These are phyloP conservation scores for Podaxis sp. DNA, from an alignment of 768 basidiomycete genomes.

Conservation along the genomic window DNA sequence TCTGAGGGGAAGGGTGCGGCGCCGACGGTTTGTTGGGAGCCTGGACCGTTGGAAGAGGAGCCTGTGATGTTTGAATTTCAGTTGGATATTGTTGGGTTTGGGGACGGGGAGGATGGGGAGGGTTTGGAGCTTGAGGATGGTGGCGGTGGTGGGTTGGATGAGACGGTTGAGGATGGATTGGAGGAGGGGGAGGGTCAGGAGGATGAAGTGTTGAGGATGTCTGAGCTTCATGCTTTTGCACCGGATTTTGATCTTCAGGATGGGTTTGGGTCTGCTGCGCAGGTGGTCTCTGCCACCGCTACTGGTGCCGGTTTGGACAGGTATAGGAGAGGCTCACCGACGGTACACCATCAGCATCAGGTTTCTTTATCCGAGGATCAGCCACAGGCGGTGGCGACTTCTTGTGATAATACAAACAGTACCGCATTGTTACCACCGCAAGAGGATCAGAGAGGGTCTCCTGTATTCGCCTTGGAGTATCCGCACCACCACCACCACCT, in stretches of 20 bases:
- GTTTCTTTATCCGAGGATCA: conserved; percentile 6
- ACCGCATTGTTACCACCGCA: conserved; percentile 3
- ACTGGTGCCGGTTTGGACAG: neutral
- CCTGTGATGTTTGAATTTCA: conserved; percentile 70
- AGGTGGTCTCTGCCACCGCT: neutral
- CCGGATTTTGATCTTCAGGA: conserved; percentile 37
- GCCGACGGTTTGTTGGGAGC: conserved; percentile 35
- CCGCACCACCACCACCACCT: neutral
- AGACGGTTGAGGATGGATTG: neutral
- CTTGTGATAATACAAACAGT: neutral
- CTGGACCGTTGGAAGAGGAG: conserved; percentile 59
- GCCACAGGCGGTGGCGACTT: neutral
- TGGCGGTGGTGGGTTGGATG: conserved; percentile 1
- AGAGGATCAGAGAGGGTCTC: neutral
- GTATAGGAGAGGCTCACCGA: conserved; percentile 2
- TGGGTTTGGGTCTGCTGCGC: conserved; percentile 19
- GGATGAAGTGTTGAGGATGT: conserved; percentile 18
- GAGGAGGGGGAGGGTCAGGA: conserved; percentile 16
- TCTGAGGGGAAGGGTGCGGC: conserved; percentile 14
- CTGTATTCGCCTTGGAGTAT: conserved; percentile 1
- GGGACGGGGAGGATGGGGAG: conserved; percentile 12
- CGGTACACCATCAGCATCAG: neutral
- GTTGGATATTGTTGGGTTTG: conserved; percentile 35
- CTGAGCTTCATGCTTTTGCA: conserved; percentile 34
- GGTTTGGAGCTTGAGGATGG: conserved; percentile 7